These are phyloP conservation scores for Prunus kanzakura DNA, from an alignment of 306 rosid genomes.

Conservation along the genomic window DNA sequence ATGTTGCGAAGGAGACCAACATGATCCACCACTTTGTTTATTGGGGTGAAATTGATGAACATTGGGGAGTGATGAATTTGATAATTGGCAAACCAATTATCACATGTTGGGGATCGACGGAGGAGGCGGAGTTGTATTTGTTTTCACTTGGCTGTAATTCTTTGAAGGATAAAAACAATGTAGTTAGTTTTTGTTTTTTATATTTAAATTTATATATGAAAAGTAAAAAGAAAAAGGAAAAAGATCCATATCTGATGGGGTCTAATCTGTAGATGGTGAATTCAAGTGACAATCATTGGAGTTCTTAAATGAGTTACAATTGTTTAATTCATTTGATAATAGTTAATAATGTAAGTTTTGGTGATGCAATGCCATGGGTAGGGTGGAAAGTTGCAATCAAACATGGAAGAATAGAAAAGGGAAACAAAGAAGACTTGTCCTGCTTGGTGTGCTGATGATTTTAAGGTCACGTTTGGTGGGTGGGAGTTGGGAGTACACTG, in stretches of 20 bases:
- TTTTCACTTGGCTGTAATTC: constrained; percentile 18
- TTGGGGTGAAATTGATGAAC: no score
- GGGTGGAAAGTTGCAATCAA: constrained; percentile 11
- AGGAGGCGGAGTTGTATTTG: neutral
- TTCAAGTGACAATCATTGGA: neutral
- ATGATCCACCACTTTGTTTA: no score
- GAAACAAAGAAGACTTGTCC: neutral
- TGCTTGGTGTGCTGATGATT: neutral
- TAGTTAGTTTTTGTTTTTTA: neutral
- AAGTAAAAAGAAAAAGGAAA: neutral
- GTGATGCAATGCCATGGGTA: neutral
- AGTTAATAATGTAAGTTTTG: neutral
- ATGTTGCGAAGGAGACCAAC: neutral
- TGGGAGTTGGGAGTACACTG: no score
- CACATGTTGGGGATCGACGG: neutral
- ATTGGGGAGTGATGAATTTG: no score
- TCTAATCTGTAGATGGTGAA: neutral
- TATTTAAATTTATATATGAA: neutral
- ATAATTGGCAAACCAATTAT: no score
- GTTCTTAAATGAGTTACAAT: neutral
- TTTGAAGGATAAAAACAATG: constrained; percentile 8
- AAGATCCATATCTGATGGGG: neutral
- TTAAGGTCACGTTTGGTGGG: neutral
- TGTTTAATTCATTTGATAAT: neutral
- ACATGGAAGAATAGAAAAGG: neutral